These are phyloP conservation scores for Amanita fuliginea DNA, from an alignment of 768 basidiomycete species.

Conservation along the genomic window DNA sequence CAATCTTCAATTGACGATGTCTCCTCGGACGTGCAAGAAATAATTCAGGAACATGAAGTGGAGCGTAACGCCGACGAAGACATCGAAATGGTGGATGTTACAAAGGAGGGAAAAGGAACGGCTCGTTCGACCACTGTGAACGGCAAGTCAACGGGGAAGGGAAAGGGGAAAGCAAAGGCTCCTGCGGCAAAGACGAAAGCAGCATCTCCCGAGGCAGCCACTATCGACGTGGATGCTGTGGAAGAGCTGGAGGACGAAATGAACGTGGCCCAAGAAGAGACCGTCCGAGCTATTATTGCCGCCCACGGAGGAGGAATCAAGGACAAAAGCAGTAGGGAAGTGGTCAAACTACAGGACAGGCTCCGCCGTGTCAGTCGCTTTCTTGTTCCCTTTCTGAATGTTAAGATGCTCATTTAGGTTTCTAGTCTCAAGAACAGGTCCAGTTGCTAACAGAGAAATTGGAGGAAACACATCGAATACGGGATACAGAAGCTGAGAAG, in stretches of 20 bases:
- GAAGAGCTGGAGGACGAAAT: conserved; percentile 14
- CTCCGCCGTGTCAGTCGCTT: conserved; percentile 4
- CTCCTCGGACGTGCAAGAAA: conserved; percentile 7
- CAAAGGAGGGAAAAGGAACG: conserved; percentile 6
- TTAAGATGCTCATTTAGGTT: not conserved
- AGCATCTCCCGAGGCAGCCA: conserved; percentile 6
- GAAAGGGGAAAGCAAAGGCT: conserved; percentile 24
- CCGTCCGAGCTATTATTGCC: conserved; percentile 9
- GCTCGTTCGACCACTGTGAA: conserved; percentile 8
- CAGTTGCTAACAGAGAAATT: conserved; percentile 40
- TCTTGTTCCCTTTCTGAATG: not conserved
- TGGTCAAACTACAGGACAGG: conserved; percentile 1
- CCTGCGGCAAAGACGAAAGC: conserved; percentile 7
- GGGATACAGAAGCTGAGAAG: conserved; percentile 58
- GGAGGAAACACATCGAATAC: conserved; percentile 45
- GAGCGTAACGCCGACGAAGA: conserved; percentile 10
- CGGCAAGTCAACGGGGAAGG: conserved; percentile 17
- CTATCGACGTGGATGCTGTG: conserved; percentile 13
- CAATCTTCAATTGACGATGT: not conserved
- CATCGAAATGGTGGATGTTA: conserved; percentile 2
- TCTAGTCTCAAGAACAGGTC: conserved; percentile 32
- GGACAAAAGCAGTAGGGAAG: conserved; percentile 5
- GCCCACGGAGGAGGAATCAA: conserved; percentile 3
- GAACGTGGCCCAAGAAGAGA: conserved; percentile 7
- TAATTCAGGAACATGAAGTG: conserved; percentile 6